Evolutionary conservation across 495 filamentous ascomycete genomes (phyloP), one percentile per base, ranked within the genome.

Genomic region (Lentithecium fluviatile): DNA sequence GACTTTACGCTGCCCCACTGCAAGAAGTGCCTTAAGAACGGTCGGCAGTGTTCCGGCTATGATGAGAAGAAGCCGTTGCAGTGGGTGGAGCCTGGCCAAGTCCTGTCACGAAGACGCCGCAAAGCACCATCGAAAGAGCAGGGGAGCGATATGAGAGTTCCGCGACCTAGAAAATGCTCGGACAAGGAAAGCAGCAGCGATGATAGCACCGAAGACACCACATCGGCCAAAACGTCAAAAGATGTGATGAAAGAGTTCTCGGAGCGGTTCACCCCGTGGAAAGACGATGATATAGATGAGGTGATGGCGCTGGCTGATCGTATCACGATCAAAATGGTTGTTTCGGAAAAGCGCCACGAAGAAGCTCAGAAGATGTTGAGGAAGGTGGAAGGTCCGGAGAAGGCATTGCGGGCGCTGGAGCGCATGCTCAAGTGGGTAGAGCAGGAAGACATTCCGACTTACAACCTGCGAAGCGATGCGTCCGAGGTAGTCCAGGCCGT

Each of bases 31-130:
- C 23, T 8, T 6, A 62, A 49, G 24, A 21, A 29, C 2, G 59
- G 59, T 10, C 49, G 19, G n/a, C 29, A 36, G 13, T 62, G 59
- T 20, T 52, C 59, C 10, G 59, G 59, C 19, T 62, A 62, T 32
- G 52, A 51, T 21, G 51, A 49, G 15, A 26, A 56, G 37, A 62
- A 62, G 34, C 59, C 59, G 21, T 26, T 62, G 11, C 32, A 56
- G 59, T 62, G 59, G 59, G 13, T 62, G 32, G 59, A 23, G 19
- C 59, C 59, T 2, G 59, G 59, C 7, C 55, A 47, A 24, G 53
- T 56, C 2, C 25, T 20, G 21, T 56, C 53, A 2, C 25, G 25
- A 38, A 40, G 8, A 15, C 12, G 36, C 20, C 26, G 17, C n/a
- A 40, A 52, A 25, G 25, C 7, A 13, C 15, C 15, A 8, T 52